phyloP scores from a whole-genome alignment of 2,329 filamentous ascomycete species.

The Pseudogymnoascus sp. region DNA sequence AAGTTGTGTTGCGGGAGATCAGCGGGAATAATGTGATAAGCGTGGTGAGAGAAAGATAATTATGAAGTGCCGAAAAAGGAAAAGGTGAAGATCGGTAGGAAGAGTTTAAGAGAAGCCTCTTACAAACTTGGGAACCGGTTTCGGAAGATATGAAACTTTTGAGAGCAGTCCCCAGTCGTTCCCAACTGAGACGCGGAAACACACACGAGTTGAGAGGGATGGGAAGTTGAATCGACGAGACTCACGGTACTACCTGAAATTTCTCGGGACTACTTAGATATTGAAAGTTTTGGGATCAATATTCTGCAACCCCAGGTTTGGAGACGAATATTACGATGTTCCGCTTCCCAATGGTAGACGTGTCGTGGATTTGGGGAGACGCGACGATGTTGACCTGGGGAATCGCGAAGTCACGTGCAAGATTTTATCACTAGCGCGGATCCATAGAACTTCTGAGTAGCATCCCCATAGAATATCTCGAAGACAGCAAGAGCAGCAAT shows the following conservation, averaged over 20 bases:
- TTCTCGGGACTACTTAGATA: background rate
- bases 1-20: background rate
- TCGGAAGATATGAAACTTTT: background rate
- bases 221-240: background rate
- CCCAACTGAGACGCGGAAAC: background rate
- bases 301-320: background rate
- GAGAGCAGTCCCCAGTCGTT: background rate
- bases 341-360: background rate
- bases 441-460: constrained; percentile 1
- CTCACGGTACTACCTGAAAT: background rate
- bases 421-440: background rate
- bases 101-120: background rate
- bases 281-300: background rate
- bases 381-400: background rate
- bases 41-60: background rate
- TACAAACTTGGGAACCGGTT: background rate
- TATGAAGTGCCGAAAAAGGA: background rate
- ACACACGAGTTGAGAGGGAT: background rate
- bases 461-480: constrained; percentile 5
- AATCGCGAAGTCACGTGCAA: background rate
- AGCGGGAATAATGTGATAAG: background rate
- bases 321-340: background rate
- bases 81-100: background rate
- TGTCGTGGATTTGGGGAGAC: background rate
- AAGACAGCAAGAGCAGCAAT: constrained; percentile 9